A percentile compares a stretch with the other conserved stretches of the same genome.
Conservation (phyloP, 768 basidiomycete genomes). For the Collybia mongolica region DNA sequence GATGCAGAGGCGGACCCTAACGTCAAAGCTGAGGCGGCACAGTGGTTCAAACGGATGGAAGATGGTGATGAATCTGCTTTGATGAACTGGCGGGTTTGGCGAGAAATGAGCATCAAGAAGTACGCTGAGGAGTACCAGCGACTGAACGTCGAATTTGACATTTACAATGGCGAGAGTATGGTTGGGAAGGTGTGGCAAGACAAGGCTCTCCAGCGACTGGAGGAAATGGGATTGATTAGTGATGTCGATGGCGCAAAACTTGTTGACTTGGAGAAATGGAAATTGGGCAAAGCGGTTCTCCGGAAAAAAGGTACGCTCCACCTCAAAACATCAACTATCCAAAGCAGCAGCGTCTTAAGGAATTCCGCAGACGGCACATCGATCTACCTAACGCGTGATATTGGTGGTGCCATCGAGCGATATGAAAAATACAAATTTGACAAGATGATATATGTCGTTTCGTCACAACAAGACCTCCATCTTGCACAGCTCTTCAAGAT, state of each 20-base stretch:
- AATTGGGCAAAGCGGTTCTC: conserved; percentile 88
- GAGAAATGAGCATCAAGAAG: conserved; percentile 85
- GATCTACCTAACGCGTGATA: conserved; percentile 93
- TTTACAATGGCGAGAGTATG: conserved; percentile 88
- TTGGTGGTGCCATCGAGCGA: conserved; percentile 90
- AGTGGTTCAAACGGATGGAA: conserved; percentile 95
- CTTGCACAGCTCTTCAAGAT: conserved; percentile 93
- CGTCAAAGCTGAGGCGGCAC: conserved; percentile 75
- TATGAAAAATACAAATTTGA: conserved; percentile 86
- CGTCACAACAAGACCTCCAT: conserved; percentile 86
- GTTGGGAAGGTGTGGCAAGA: conserved; percentile 75
- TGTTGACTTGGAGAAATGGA: conserved; percentile 86
- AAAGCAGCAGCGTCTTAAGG: background rate
- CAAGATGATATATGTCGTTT: conserved; percentile 92
- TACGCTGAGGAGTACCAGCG: conserved; percentile 87
- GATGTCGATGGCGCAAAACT: conserved; percentile 82
- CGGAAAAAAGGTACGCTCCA: conserved; percentile 69
- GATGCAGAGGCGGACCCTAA: conserved; percentile 72
- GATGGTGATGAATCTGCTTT: conserved; percentile 86
- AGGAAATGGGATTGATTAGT: conserved; percentile 72
- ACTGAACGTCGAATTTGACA: conserved; percentile 88
- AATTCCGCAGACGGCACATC: conserved; percentile 76
- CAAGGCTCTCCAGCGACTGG: conserved; percentile 63
- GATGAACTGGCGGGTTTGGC: conserved; percentile 90
- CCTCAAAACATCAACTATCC: background rate